Percentiles rank a stretch among this genome's conserved stretches.
These are phyloP conservation scores for Trichosporon coremiiforme DNA, from an alignment of 1,284 basidiomycete species.

Conservation along the genomic window DNA sequence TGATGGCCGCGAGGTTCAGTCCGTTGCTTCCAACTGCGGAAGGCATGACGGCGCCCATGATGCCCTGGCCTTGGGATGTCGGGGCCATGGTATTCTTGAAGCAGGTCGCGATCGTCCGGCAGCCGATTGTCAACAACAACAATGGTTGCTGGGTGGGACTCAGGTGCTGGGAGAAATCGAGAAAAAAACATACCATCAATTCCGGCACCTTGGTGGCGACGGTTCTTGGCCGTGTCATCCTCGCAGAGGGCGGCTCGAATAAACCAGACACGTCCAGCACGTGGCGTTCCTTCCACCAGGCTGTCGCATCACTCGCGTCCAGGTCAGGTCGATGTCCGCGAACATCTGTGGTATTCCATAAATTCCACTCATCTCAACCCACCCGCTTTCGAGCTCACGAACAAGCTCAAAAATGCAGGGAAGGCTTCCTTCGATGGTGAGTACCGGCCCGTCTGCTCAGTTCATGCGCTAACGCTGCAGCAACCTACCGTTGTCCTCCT, in stretches of 20 bases:
- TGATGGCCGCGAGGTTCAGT: background rate
- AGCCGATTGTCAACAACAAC: conserved; percentile 17
- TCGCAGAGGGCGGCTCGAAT: background rate
- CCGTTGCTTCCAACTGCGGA: background rate
- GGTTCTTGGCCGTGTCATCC: background rate
- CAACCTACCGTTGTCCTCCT: conserved; percentile 94
- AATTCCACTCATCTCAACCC: conserved; percentile 18
- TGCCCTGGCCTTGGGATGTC: conserved; percentile 2
- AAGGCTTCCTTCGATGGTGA: conserved; percentile 54
- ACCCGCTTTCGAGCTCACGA: conserved; percentile 20
- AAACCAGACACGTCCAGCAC: background rate
- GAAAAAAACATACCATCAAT: conserved; percentile 17
- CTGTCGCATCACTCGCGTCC: conserved; percentile 19
- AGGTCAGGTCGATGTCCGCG: conserved; percentile 17
- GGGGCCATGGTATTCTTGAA: conserved; percentile 1
- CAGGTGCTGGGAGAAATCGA: conserved; percentile 8
- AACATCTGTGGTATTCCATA: conserved; percentile 21
- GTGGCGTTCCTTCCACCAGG: conserved; percentile 16
- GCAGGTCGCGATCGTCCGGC: conserved; percentile 8
- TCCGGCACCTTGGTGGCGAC: background rate
- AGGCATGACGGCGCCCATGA: background rate
- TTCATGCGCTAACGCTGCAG: conserved; percentile 57
- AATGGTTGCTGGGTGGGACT: background rate
- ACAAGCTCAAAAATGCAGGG: conserved; percentile 47
- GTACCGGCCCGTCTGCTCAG: conserved; percentile 20